These are phyloP conservation scores for Senecio squalidus DNA, from an alignment of 140 eudicot species.

Conservation along the genomic window DNA sequence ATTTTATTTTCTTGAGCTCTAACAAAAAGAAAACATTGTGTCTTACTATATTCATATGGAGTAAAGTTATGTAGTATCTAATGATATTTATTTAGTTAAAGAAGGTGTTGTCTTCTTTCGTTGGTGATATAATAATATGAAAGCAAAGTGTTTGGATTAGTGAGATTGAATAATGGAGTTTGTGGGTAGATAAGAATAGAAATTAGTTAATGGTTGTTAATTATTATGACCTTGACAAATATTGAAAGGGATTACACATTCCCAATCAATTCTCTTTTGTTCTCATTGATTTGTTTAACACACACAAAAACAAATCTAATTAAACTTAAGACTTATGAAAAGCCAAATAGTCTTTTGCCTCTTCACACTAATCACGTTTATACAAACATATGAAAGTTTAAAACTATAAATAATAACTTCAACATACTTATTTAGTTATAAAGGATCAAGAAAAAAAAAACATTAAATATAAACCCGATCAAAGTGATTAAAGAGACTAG, in stretches of 20 bases:
- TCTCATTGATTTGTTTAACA: constrained; percentile 13
- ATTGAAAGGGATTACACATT: constrained; percentile 21
- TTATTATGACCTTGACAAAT: constrained; percentile 16
- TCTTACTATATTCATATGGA: neutral
- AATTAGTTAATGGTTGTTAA: constrained; percentile 25
- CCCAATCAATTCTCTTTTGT: constrained; percentile 17
- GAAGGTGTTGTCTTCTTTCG: neutral
- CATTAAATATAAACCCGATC: too few species aligned
- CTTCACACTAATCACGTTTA: constrained; percentile 6
- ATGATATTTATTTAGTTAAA: neutral
- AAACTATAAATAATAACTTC: too few species aligned
- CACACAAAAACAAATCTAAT: constrained; percentile 11
- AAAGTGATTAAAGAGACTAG: too few species aligned
- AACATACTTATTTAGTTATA: too few species aligned
- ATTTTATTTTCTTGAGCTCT: neutral
- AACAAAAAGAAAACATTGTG: neutral
- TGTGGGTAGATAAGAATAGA: constrained; percentile 33
- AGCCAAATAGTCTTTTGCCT: neutral
- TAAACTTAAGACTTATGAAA: neutral
- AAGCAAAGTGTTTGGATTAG: constrained; percentile 14
- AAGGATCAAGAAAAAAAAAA: too few species aligned
- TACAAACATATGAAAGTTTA: too few species aligned
- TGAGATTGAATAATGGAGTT: constrained; percentile 20
- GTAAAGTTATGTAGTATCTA: neutral
- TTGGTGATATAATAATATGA: neutral